phyloP scores from a whole-genome alignment of 2,329 filamentous ascomycete genomes.

The Pseudogymnoascus sp. region DNA sequence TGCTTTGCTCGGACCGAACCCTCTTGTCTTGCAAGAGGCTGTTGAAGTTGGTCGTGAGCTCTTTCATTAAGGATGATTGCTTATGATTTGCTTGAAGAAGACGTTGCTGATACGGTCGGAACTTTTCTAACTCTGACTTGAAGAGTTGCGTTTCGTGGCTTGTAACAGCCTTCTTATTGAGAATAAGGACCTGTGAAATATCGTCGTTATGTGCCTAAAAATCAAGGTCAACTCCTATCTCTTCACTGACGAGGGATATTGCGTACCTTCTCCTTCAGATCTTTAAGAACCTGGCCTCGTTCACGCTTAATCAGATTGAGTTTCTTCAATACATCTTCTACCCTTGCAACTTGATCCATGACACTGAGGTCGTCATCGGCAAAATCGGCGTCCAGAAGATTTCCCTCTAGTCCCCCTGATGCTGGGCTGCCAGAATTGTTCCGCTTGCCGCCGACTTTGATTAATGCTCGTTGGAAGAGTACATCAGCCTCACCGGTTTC shows the following conservation, averaged over 20 bases:
- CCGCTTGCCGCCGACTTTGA: constrained; percentile 62
- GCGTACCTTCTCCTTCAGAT: constrained; percentile 90
- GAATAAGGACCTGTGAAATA: constrained; percentile 91
- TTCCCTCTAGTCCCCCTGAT: constrained; percentile 54
- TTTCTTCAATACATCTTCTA: constrained; percentile 87
- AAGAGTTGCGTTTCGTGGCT: constrained; percentile 91
- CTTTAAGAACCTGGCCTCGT: constrained; percentile 83
- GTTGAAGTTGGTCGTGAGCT: constrained; percentile 81
- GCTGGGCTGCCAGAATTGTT: constrained; percentile 50
- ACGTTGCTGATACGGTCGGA: constrained; percentile 83
- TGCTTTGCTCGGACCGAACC: constrained; percentile 86
- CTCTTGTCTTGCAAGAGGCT: constrained; percentile 86
- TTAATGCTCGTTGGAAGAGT: constrained; percentile 79
- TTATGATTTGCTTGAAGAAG: constrained; percentile 92
- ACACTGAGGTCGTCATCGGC: constrained; percentile 73
- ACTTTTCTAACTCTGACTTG: constrained; percentile 95
- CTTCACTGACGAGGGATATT: neutral
- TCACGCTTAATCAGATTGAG: constrained; percentile 88
- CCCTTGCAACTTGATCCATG: constrained; percentile 76
- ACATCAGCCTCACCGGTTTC: constrained; percentile 80
- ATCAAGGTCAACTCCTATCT: neutral
- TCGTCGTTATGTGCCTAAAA: constrained; percentile 84
- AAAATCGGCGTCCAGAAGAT: constrained; percentile 86
- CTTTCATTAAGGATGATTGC: constrained; percentile 88
- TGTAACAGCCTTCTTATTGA: constrained; percentile 94